phyloP scores from a whole-genome alignment of 176 grass and related monocot genomes.

The Otatea glauca region DNA sequence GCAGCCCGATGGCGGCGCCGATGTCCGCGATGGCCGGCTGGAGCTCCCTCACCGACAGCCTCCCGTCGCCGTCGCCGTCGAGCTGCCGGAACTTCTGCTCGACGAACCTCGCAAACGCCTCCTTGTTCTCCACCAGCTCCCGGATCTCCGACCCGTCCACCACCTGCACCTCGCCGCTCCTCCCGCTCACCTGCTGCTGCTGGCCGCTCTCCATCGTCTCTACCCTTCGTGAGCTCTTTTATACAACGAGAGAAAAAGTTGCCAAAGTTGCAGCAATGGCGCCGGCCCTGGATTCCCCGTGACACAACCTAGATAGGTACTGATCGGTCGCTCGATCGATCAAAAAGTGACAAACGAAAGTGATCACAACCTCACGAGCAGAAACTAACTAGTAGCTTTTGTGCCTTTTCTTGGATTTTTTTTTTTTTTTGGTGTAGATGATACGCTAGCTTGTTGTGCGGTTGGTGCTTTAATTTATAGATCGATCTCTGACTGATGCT shows the following conservation, averaged over 20 bases:
- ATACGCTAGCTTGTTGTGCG: not conserved
- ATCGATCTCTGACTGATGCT: not conserved
- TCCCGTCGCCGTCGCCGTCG: constrained; percentile 66
- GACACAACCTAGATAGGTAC: not conserved
- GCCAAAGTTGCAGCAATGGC: constrained; percentile 47
- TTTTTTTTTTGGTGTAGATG: not conserved
- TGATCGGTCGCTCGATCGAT: not conserved
- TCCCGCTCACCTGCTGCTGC: constrained; percentile 37
- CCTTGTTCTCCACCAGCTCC: constrained; percentile 72
- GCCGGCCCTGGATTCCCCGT: constrained; percentile 40
- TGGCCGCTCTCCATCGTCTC: not conserved
- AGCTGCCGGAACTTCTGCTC: constrained; percentile 72
- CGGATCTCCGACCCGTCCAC: constrained; percentile 75
- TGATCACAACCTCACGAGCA: not conserved
- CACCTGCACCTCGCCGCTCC: constrained; percentile 49
- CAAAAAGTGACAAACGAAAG: not conserved
- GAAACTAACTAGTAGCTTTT: not conserved
- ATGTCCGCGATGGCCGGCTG: constrained; percentile 79
- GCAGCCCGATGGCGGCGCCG: constrained; percentile 73
- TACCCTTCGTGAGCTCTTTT: constrained; percentile 31
- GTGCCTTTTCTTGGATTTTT: not conserved
- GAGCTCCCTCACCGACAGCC: constrained; percentile 72
- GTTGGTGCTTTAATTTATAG: not conserved
- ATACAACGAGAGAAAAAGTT: not conserved
- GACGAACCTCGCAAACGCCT: constrained; percentile 60